Percentiles rank a stretch among this genome's conserved stretches.
These are phyloP conservation scores for Phytophthora crassamura DNA, from an alignment of 352 stramenopile genomes.

Conservation along the genomic window DNA sequence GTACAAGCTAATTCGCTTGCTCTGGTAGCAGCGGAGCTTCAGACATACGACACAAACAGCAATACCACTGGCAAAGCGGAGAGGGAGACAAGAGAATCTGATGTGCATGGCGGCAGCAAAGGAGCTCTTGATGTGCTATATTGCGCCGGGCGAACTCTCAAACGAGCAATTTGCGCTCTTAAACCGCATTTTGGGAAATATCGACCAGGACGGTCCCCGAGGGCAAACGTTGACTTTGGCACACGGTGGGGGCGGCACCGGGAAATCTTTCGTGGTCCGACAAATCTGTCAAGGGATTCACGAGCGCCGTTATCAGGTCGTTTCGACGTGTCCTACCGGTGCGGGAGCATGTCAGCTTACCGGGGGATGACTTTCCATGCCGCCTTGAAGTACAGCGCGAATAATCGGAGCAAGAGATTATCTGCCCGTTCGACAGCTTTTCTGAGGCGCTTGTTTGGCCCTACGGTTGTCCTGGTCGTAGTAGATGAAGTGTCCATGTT, in stretches of 20 bases:
- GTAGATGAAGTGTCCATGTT: conserved; percentile 17
- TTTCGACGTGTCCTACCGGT: conserved; percentile 15
- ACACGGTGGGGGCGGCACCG: conserved; percentile 7
- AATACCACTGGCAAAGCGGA: too few relatives aligned
- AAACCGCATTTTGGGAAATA: neutral
- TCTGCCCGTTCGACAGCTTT: neutral
- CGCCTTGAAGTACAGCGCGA: conserved; percentile 7
- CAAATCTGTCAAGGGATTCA: conserved; percentile 1
- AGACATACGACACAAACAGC: too few relatives aligned
- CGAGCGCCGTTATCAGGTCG: conserved; percentile 7
- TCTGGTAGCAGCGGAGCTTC: too few relatives aligned
- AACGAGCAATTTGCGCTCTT: neutral
- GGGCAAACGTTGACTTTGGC: conserved; percentile 3
- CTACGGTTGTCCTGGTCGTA: neutral
- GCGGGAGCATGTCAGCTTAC: conserved; percentile 10
- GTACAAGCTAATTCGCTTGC: too few relatives aligned
- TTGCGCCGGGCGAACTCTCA: conserved; percentile 6
- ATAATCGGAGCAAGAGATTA: neutral
- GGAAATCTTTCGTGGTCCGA: conserved; percentile 8
- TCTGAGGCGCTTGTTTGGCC: neutral
- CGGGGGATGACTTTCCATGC: conserved; percentile 13
- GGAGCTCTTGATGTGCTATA: too few relatives aligned
- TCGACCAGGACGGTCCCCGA: too few relatives aligned
- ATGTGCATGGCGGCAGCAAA: too few relatives aligned
- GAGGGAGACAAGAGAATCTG: too few relatives aligned